Conservation (phyloP, 2,329 filamentous ascomycete species). For the Arachnomyces sp. region DNA sequence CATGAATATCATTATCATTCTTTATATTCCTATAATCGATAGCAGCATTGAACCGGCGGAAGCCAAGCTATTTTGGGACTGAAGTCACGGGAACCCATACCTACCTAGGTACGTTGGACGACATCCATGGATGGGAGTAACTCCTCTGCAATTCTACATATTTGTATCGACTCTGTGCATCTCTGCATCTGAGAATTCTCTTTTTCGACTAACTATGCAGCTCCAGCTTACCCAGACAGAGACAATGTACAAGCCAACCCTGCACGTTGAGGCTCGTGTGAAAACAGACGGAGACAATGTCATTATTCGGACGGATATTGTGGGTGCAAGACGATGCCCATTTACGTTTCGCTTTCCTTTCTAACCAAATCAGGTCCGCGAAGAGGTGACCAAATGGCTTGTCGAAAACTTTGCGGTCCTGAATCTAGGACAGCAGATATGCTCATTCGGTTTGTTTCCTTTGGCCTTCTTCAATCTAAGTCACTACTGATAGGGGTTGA, state of each 20-base stretch:
- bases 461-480: background rate
- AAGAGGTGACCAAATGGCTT: conserved; percentile 33
- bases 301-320: conserved; percentile 25
- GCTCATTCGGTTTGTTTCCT: conserved; percentile 20
- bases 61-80: no score
- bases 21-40: no score
- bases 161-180: no score
- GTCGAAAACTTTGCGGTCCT: conserved; percentile 25
- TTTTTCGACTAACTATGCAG: no score
- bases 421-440: conserved; percentile 26
- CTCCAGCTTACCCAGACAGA: background rate
- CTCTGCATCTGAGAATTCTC: no score
- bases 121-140: no score
- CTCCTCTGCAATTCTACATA: no score
- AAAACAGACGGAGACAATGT: conserved; percentile 19
- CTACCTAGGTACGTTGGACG: no score
- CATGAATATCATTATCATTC: no score
- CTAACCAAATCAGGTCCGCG: conserved; percentile 25
- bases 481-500: conserved; percentile 4
- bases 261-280: conserved; percentile 34
- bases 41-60: no score
- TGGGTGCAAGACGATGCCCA: conserved; percentile 8
- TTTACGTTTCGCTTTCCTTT: background rate
- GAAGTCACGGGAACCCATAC: no score
- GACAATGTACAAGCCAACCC: conserved; percentile 18